Base-by-base conservation (phyloP, 1,284 basidiomycete genomes). In the Tilletia walkeri region DNA sequence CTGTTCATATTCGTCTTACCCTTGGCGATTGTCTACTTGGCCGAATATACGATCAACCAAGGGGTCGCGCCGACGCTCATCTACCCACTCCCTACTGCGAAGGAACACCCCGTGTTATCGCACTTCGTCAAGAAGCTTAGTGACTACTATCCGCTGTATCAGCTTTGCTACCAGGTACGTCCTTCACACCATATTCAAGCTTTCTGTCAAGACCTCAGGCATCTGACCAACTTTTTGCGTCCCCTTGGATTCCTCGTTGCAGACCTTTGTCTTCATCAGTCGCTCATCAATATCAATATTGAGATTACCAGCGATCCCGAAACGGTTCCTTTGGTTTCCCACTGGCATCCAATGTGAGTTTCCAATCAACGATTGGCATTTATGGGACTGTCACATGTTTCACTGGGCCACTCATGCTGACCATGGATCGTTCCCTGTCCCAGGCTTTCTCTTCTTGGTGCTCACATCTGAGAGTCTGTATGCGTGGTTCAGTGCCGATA, bases 231-330 rank as follows among this genome's bases (percentile, higher is more conserved):
- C 24, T 30, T 30, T 30, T 30, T 30, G 24, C 24, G 24, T 30
- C 24, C 24, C 24, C 24, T 30, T 30, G 24, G 24, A 30, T 30
- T 30, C 24, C 47, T 69, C 54, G 89, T 39, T 92, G 94, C 93
- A 99, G 87, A 89, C 91, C 16, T 94, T 94, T 63, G 95, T 99
- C 65, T 99, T 99, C 86, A 83, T 98, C 72, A 97, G 95, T 1
- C 91, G 96, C 2, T 96, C 94, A 0, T 92, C 93, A 3, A 91
- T 96, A 67, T 92, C 93, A 0, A 76, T 86, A 61, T 84, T 97
- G 61, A 92, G 92, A 10, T 80, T 98, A 1, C 93, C 94, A 0
- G 89, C 95, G 0, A 86, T 98, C 5, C 94, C 95, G 0, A 82
- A 86, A 3, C 85, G 84, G 0, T 85, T 92, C 16, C 88, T 99